A percentile compares a stretch with the other conserved stretches of the same genome.
Evolutionary conservation across 2,329 filamentous ascomycete genomes (phyloP).

Genomic region (Fusarium sp.): DNA sequence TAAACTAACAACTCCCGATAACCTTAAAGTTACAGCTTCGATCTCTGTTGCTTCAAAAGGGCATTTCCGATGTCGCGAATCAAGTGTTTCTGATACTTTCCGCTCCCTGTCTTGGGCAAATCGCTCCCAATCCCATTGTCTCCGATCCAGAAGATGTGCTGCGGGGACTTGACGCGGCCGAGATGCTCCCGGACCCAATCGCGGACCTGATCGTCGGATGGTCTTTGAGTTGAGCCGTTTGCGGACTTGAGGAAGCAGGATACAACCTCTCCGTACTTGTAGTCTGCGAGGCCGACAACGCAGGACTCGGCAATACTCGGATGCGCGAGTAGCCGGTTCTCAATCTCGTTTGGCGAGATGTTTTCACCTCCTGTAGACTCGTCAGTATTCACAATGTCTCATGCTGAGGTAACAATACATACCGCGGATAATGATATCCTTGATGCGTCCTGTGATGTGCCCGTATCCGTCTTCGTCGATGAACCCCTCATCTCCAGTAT

Average conservation of each 20-base stretch:
- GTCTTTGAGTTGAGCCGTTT: background rate
- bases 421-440: conserved; percentile 80
- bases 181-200: conserved; percentile 16
- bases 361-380: conserved; percentile 16
- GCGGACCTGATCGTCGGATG: conserved; percentile 4
- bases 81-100: conserved; percentile 23
- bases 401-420: background rate
- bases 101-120: conserved; percentile 18
- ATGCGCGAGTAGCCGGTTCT: conserved; percentile 8
- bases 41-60: conserved; percentile 1
- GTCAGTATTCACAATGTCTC: background rate
- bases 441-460: conserved; percentile 77
- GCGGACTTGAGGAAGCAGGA: conserved; percentile 11
- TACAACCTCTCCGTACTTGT: conserved; percentile 28
- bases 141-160: conserved; percentile 23
- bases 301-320: conserved; percentile 4
- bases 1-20: no score
- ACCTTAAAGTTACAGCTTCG: no score
- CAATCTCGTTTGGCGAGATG: conserved; percentile 20
- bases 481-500: conserved; percentile 69
- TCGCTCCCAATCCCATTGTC: background rate
- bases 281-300: conserved; percentile 17
- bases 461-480: conserved; percentile 62
- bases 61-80: conserved; percentile 15
- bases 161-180: conserved; percentile 11